Evolutionary conservation across 371 early-diverging fungal species (phyloP), one percentile per base, ranked within the genome.

Genomic region (Zancudomyces culisetae): DNA sequence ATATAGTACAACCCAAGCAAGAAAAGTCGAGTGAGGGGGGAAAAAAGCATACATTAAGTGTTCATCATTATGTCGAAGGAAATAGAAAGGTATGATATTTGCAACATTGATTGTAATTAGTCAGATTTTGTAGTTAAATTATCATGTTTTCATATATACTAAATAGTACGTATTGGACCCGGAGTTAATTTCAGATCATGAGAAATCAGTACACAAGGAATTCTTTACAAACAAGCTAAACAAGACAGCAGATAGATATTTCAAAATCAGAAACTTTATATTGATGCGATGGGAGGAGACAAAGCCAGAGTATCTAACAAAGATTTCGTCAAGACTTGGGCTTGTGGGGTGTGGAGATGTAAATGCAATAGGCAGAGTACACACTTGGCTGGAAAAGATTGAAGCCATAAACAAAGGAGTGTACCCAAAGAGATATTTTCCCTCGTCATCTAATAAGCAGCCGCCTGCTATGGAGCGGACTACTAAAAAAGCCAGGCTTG

Each of bases 241-340:
- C 50, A 90, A 89, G 55, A 89, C 89, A n/a, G 86, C 89, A 0
- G 84, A 83, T 49, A 76, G 90, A 35, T 92, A 91, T 59, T 63
- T 85, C 28, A 67, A 68, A 48, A 88, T 92, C 39, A 71, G 92
- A 18, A 90, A 90, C 66, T 76, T 83, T 49, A 87, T 92, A 45
- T 54, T 91, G 2, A 67, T 70, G 10, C 70, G 74, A 29, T 92
- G 93, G 93, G 57, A 72, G 20, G 54, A 57, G 3, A 68, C 67
- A 19, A 64, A 70, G 28, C 83, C 85, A 0, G 65, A 73, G 21
- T 86, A 87, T 51, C 63, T 90, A 41, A 82, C 83, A 3, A 87
- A 88, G 61, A 77, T 80, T 22, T 68, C 71, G 18, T 80, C 74
- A 3, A 68, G 86, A 28, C 70, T 71, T 0, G 82, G 79, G 0